These are phyloP conservation scores for Madurella fahalii DNA, from an alignment of 2,329 filamentous ascomycete genomes.

Conservation along the genomic window DNA sequence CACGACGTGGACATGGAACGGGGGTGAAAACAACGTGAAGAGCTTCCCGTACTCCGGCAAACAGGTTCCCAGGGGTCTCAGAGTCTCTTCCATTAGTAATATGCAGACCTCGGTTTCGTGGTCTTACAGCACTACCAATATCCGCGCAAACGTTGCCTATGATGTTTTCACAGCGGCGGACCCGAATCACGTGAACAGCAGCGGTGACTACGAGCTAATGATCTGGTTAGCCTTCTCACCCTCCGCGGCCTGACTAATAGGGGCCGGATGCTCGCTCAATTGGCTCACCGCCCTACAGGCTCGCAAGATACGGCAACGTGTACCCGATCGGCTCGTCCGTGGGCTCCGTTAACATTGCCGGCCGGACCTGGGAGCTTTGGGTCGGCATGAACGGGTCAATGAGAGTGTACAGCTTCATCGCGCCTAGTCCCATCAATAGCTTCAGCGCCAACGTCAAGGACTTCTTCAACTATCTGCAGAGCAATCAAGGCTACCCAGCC, in stretches of 20 bases:
- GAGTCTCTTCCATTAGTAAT: constrained; percentile 32
- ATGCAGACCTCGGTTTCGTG: constrained; percentile 36
- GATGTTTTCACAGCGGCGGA: constrained; percentile 55
- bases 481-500: constrained; percentile 33
- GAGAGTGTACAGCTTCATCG: constrained; percentile 49
- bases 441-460: constrained; percentile 50
- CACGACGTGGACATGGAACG: constrained; percentile 41
- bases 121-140: constrained; percentile 44
- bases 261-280: neutral
- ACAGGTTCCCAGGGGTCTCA: constrained; percentile 29
- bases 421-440: constrained; percentile 34
- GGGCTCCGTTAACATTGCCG: constrained; percentile 47
- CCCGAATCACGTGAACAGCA: constrained; percentile 28
- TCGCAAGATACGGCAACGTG: constrained; percentile 56
- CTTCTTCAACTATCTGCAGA: constrained; percentile 49
- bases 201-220: constrained; percentile 59
- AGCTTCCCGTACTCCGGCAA: constrained; percentile 41
- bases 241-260: too few species aligned
- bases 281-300: constrained; percentile 29
- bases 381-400: constrained; percentile 50
- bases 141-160: constrained; percentile 58
- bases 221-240: constrained; percentile 45
- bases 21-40: constrained; percentile 38
- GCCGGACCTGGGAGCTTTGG: constrained; percentile 49
- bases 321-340: constrained; percentile 47